Evolutionary conservation across 306 rosid genomes (phyloP), one percentile per base, ranked within the genome.

Genomic region (Cicer yamashitae): DNA sequence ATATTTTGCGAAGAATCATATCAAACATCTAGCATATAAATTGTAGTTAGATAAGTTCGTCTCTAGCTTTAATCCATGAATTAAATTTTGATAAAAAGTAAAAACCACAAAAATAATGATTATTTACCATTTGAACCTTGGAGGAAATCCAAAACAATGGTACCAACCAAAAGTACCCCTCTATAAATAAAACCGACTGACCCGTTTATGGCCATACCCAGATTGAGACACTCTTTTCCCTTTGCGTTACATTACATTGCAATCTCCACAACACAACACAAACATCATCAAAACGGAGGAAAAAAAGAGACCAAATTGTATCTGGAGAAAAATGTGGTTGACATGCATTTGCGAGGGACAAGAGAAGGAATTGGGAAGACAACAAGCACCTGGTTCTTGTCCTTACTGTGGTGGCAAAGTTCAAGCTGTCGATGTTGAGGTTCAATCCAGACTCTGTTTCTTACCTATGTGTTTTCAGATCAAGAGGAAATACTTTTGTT

Each of bases 401-500:
- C 99, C 99, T 70, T 56, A 79, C 82, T 94, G 99, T 62, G 84
- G 85, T 8, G 99, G 96, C 17, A 94, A 94, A 67, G 99, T 94
- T 44, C 83, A 86, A 72, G 96, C 89, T 70, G 71, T 79, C 77
- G 97, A 92, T 46, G 93, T 92, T 1, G 97, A 94, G 77, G 80
- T 82, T 14, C 82, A 81, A 66, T 82, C 93, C 80, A 87, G 37
- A 71, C 83, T 90, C 61, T 91, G 96, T 43, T 88, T 88, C 48
- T 83, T 92, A 15, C 96, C 96, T 15, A 67, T 94, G 76, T 94
- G 96, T 45, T 88, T 88, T 86, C 87, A 83, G 82, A 78, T 90
- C 90, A 92, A 92, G 89, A 73, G 97, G 30, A 94, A 84, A 88
- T 92, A 76, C 81, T 84, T 89, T 60, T 94, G 97, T 34, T 83